Percentiles rank a stretch among this genome's conserved stretches.
phyloP scores from a whole-genome alignment of 2,329 filamentous ascomycete species.

The Thermothelomyces thermophilus region DNA sequence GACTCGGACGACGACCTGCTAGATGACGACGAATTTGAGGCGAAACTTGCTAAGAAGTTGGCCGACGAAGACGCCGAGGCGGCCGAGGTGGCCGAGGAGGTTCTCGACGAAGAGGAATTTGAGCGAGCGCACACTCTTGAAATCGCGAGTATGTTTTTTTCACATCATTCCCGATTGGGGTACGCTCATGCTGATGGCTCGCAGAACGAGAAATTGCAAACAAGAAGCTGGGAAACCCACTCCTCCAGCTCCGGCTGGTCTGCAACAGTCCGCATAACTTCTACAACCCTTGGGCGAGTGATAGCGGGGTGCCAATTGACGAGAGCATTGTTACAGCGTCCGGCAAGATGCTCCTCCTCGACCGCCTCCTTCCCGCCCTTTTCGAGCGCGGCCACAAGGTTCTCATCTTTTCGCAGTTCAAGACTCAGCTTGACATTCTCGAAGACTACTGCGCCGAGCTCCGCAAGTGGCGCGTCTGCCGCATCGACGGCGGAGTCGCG shows the following conservation, averaged over 20 bases:
- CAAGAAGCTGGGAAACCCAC: slow-evolving; percentile 88
- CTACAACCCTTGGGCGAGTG: slow-evolving; percentile 76
- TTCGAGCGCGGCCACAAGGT: slow-evolving; percentile 77
- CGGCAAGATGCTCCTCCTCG: slow-evolving; percentile 92
- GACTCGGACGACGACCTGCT: slow-evolving; percentile 58
- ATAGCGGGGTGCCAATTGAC: slow-evolving; percentile 57
- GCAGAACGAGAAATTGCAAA: slow-evolving; percentile 73
- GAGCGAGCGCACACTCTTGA: slow-evolving; percentile 63
- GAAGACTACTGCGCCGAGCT: slow-evolving; percentile 78
- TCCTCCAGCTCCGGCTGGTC: slow-evolving; percentile 85
- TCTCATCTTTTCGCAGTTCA: slow-evolving; percentile 95
- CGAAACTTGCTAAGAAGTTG: slow-evolving; percentile 61
- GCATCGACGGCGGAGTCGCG: slow-evolving; percentile 82
- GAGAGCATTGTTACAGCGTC: slow-evolving; percentile 79
- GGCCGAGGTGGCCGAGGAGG: slow-evolving; percentile 28
- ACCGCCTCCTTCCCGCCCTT: slow-evolving; percentile 72
- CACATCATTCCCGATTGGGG: neutral
- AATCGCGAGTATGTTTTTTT: slow-evolving; percentile 59
- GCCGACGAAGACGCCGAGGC: slow-evolving; percentile 36
- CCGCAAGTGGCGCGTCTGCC: slow-evolving; percentile 72
- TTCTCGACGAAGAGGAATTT: slow-evolving; percentile 51
- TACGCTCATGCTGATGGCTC: slow-evolving; percentile 25
- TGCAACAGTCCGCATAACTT: slow-evolving; percentile 97
- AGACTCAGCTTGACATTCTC: slow-evolving; percentile 84
- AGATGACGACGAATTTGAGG: slow-evolving; percentile 79